phyloP scores from a whole-genome alignment of 78 protist species.

The Dictyostelium purpureum region DNA sequence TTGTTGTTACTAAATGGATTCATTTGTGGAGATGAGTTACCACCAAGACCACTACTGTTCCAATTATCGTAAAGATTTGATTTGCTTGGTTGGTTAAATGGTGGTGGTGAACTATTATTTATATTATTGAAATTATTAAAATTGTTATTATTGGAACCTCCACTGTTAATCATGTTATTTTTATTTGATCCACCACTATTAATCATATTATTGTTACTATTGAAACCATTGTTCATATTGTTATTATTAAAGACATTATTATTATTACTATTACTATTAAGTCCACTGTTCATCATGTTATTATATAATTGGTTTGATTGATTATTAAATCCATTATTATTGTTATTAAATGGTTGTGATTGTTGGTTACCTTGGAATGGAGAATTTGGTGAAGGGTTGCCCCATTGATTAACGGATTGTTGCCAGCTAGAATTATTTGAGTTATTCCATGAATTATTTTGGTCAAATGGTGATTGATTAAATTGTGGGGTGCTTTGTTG shows the following conservation, averaged over 20 bases:
- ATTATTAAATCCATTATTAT: too few species aligned
- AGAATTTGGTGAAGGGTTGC: not conserved
- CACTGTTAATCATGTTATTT: not conserved
- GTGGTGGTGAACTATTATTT: constrained; percentile 2
- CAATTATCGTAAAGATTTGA: not conserved
- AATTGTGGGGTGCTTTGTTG: not conserved
- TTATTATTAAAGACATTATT: too few species aligned
- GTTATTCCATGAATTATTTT: not conserved
- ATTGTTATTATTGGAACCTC: not conserved
- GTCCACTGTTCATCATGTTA: not conserved
- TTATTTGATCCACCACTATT: not conserved
- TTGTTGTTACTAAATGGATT: too few species aligned
- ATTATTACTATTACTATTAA: not conserved
- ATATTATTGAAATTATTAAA: too few species aligned
- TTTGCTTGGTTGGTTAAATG: constrained; percentile 12
- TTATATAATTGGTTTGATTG: too few species aligned
- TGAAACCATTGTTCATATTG: too few species aligned
- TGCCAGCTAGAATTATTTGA: not conserved
- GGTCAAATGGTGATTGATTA: not conserved
- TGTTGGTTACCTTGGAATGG: not conserved
- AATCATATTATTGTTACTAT: constrained; percentile 10
- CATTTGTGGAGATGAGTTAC: not conserved
- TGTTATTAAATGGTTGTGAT: not conserved
- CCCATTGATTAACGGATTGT: constrained; percentile 15
- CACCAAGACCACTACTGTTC: not conserved